A percentile compares a stretch with the other conserved stretches of the same genome.
phyloP scores from a whole-genome alignment of 1,139 yeast species.

The Diutina siamensis region DNA sequence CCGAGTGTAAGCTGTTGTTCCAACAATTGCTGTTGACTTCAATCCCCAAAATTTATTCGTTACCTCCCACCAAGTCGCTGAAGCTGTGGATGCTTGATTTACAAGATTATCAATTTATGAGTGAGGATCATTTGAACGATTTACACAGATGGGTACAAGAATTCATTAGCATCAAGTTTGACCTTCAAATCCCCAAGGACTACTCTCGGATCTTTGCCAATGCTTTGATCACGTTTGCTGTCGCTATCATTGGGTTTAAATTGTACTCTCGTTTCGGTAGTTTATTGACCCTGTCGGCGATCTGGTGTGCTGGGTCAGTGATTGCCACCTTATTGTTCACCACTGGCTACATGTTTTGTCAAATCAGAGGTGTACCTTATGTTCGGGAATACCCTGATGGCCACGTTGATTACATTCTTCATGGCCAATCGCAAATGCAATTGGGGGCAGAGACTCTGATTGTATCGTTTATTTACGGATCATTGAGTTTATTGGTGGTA shows the following conservation, averaged over 20 bases:
- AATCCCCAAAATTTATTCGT: conserved; percentile 70
- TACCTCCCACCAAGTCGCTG: conserved; percentile 20
- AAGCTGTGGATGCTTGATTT: conserved; percentile 24
- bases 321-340: conserved; percentile 59
- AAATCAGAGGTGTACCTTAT: conserved; percentile 68
- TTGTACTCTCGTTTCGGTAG: conserved; percentile 24
- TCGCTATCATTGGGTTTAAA: conserved; percentile 13
- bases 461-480: conserved; percentile 50
- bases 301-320: conserved; percentile 61
- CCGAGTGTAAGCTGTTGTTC: conserved; percentile 44
- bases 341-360: conserved; percentile 89
- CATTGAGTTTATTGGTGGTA: conserved; percentile 38
- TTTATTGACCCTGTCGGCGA: conserved; percentile 17
- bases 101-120: conserved; percentile 38
- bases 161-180: conserved; percentile 32
- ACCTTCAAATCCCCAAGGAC: conserved; percentile 44
- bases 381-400: conserved; percentile 49
- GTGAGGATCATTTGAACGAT: conserved; percentile 38
- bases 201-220: conserved; percentile 39
- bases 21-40: conserved; percentile 45
- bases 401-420: conserved; percentile 44
- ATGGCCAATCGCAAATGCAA: conserved; percentile 58
- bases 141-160: conserved; percentile 27
- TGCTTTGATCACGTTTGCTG: conserved; percentile 27
- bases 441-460: conserved; percentile 78